Conservation (phyloP, 2,329 filamentous ascomycete genomes). For the Colletotrichum shisoi region DNA sequence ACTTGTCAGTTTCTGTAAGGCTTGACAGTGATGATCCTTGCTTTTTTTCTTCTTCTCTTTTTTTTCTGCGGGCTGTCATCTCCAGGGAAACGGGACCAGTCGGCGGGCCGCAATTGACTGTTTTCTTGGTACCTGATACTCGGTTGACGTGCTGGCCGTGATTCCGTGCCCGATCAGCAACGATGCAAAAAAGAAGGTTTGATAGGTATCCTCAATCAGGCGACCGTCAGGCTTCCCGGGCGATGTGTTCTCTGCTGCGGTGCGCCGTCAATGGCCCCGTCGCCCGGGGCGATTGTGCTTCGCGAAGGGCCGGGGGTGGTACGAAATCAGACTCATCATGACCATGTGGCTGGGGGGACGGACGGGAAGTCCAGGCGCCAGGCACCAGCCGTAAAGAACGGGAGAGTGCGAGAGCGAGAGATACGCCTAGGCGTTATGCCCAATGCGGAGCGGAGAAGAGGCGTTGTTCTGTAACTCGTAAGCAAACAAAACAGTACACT, state of each 20-base stretch:
- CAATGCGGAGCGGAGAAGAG: conserved; percentile 22
- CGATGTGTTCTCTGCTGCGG: conserved; percentile 13
- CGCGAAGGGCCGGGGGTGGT: conserved; percentile 18
- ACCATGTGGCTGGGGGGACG: conserved; percentile 23
- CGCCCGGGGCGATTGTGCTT: conserved; percentile 31
- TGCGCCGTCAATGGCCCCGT: conserved; percentile 11
- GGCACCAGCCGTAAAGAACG: conserved; percentile 24
- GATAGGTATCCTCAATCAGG: background rate
- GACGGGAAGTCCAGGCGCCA: background rate
- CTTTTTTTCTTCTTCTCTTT: background rate
- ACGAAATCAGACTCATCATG: conserved; percentile 31
- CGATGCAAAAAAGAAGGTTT: conserved; percentile 14
- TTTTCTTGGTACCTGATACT: background rate
- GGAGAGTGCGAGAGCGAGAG: conserved; percentile 24
- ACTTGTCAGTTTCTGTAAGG: conserved; percentile 27
- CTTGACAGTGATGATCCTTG: background rate
- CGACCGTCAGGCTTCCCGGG: conserved; percentile 13
- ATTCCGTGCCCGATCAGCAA: conserved; percentile 1
- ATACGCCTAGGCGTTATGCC: conserved; percentile 26
- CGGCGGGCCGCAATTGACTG: background rate
- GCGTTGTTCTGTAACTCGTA: background rate
- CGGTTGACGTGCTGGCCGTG: background rate
- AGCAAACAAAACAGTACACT: too few species aligned
- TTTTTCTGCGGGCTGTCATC: background rate
- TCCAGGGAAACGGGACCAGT: conserved; percentile 28